Conservation (phyloP, 1,284 basidiomycete genomes). For the Cerrena zonata region DNA sequence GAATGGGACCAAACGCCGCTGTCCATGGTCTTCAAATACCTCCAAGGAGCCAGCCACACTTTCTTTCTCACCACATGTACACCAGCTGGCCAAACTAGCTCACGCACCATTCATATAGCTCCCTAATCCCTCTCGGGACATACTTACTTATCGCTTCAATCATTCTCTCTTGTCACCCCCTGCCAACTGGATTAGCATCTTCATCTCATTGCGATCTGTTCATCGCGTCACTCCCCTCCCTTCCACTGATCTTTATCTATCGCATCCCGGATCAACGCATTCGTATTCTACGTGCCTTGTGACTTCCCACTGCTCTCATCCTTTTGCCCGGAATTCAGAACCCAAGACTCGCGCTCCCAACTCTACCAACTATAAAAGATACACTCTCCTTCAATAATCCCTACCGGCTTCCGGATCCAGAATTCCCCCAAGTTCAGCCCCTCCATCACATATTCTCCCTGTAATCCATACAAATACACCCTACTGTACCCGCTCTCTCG, state of each 20-base stretch:
- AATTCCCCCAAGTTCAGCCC: slow-evolving; percentile 17
- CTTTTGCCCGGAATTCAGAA: slow-evolving; percentile 18
- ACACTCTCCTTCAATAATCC: too few species aligned
- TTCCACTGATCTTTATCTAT: slow-evolving; percentile 26
- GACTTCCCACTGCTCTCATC: slow-evolving; percentile 15
- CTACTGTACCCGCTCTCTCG: too few species aligned
- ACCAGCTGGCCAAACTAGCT: not conserved
- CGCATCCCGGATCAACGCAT: slow-evolving; percentile 24
- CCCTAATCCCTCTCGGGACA: slow-evolving; percentile 12
- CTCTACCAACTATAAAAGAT: too few species aligned
- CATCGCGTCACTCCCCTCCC: too few species aligned
- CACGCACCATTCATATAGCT: slow-evolving; percentile 2
- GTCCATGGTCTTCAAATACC: not conserved
- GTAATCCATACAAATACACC: slow-evolving; percentile 11
- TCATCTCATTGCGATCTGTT: slow-evolving; percentile 1
- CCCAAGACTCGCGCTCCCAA: too few species aligned
- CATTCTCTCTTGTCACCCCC: slow-evolving; percentile 11
- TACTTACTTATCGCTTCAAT: slow-evolving; percentile 14
- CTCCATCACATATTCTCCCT: slow-evolving; percentile 12
- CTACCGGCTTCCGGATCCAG: too few species aligned
- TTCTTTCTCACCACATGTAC: not conserved
- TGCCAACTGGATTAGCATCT: not conserved
- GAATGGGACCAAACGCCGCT: too few species aligned
- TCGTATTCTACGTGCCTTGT: slow-evolving; percentile 18
- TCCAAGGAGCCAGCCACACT: not conserved